These are phyloP conservation scores for Nasturtium officinale DNA, from an alignment of 345 rosid genomes.

Conservation along the genomic window DNA sequence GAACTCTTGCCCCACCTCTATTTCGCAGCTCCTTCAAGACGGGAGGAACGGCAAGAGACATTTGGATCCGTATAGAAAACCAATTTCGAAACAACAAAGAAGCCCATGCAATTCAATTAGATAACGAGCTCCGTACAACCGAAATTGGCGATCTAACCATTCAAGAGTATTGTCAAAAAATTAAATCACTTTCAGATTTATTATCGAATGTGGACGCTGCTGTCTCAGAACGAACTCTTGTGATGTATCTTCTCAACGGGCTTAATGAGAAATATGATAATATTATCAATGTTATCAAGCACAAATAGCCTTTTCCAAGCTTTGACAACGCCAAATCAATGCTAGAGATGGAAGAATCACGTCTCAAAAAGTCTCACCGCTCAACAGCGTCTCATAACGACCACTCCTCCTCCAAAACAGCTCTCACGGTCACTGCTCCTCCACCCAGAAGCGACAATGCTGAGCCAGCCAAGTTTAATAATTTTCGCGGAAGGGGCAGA, in stretches of 20 bases:
- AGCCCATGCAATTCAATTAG: background rate
- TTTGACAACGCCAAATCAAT: background rate
- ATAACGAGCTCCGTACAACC: background rate
- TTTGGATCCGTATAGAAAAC: background rate
- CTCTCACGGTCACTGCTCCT: too few relatives aligned
- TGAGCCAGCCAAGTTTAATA: too few relatives aligned
- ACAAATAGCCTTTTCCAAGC: background rate
- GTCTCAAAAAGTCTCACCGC: background rate
- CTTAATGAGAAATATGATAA: background rate
- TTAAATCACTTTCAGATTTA: background rate
- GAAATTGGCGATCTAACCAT: background rate
- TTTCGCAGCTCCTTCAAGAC: background rate
- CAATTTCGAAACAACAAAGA: background rate
- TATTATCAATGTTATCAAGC: background rate
- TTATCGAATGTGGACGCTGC: background rate
- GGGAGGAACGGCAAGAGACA: too few relatives aligned
- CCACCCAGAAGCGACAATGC: too few relatives aligned
- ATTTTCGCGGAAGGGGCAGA: too few relatives aligned
- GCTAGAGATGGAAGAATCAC: background rate
- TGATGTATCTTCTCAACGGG: background rate
- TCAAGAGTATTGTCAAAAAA: background rate
- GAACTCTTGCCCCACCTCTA: background rate
- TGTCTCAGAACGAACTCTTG: background rate
- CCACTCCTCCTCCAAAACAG: background rate
- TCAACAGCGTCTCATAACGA: background rate